These are phyloP conservation scores for Leishmania major DNA, from an alignment of 208 protist species.

Conservation along the genomic window DNA sequence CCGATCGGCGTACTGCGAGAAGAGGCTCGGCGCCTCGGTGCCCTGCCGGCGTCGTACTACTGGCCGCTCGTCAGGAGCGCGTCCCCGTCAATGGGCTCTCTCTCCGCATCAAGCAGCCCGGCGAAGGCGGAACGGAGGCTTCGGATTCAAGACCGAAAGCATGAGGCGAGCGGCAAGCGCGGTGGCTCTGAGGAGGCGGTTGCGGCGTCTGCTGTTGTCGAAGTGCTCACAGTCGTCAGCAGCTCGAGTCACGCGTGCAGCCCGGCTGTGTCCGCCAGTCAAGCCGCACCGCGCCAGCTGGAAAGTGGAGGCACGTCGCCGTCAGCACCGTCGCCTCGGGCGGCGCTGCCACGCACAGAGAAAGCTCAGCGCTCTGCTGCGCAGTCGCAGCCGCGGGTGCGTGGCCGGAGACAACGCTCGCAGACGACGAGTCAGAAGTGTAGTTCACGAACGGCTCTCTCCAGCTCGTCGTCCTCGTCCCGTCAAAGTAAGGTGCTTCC, in stretches of 20 bases:
- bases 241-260: neutral
- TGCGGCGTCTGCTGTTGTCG: neutral
- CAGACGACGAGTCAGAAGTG: neutral
- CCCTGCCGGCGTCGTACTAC: constrained; percentile 33
- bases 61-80: constrained; percentile 12
- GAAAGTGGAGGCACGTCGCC: neutral
- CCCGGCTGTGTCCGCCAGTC: neutral
- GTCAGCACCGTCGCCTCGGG: neutral
- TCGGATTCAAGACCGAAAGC: neutral
- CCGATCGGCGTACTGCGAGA: constrained; percentile 39
- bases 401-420: neutral
- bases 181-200: neutral
- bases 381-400: neutral
- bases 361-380: neutral
- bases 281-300: neutral
- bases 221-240: neutral
- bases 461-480: neutral
- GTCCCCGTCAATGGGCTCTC: constrained; percentile 18
- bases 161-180: neutral
- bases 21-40: constrained; percentile 56
- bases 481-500: neutral
- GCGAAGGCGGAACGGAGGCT: constrained; percentile 5
- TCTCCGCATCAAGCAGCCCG: constrained; percentile 12
- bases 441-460: neutral
- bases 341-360: neutral